These are phyloP conservation scores for Aspergillus sp. DNA, from an alignment of 2,329 filamentous ascomycete species.

Conservation along the genomic window DNA sequence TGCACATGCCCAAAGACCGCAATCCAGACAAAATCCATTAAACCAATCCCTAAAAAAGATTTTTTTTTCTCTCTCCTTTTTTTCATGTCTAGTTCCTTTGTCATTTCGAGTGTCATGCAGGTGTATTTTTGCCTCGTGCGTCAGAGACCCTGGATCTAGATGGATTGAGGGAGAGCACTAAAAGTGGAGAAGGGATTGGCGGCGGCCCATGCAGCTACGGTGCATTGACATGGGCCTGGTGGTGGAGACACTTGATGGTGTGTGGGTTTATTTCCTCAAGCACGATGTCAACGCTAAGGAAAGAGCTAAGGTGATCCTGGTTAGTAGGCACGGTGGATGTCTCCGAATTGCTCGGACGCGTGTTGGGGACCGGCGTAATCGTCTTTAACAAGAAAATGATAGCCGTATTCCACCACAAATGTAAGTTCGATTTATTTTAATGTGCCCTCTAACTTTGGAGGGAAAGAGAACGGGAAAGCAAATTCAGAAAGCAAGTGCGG, in stretches of 20 bases:
- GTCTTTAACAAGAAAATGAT: not conserved
- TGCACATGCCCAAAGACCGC: constrained; percentile 23
- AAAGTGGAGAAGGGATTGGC: constrained; percentile 34
- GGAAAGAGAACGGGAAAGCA: not conserved
- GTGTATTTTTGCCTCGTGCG: constrained; percentile 43
- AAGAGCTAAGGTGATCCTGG: not conserved
- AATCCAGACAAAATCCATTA: constrained; percentile 19
- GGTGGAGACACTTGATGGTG: constrained; percentile 23
- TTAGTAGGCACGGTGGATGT: constrained; percentile 9
- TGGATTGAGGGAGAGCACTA: constrained; percentile 28
- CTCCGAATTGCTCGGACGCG: constrained; percentile 5
- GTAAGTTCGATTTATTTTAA: not conserved
- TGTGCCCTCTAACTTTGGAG: not conserved
- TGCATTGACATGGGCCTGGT: constrained; percentile 27
- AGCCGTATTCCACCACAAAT: not conserved
- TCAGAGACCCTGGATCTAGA: constrained; percentile 46
- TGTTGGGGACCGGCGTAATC: not conserved
- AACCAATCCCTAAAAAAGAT: constrained; percentile 22
- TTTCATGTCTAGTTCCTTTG: constrained; percentile 24
- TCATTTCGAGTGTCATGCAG: constrained; percentile 44
- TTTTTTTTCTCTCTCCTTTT: not conserved
- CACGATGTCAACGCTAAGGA: constrained; percentile 12
- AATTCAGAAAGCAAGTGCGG: too few relatives aligned
- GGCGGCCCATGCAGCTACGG: constrained; percentile 34
- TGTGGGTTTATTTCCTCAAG: constrained; percentile 13